These are phyloP conservation scores for Phytophthora brassicae DNA, from an alignment of 352 stramenopile genomes.

Conservation along the genomic window DNA sequence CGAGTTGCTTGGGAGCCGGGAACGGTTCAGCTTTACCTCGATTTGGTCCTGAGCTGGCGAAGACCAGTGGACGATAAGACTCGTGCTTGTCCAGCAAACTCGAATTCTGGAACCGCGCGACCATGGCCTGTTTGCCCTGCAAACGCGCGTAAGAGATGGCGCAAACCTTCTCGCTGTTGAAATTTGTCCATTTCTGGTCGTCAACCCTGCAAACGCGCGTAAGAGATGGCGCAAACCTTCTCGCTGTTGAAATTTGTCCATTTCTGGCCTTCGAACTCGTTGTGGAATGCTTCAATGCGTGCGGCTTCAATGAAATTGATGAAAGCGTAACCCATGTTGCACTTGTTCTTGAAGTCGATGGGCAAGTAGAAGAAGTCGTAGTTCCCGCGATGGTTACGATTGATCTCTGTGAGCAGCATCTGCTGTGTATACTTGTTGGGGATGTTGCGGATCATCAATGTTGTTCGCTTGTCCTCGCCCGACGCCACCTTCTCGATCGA, in stretches of 20 bases:
- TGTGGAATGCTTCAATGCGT: slow-evolving; percentile 77
- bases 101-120: slow-evolving; percentile 99
- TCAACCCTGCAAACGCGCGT: slow-evolving; percentile 96
- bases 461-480: slow-evolving; percentile 95
- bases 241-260: slow-evolving; percentile 99
- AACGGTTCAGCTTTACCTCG: slow-evolving; percentile 73
- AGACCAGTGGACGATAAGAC: slow-evolving; percentile 92
- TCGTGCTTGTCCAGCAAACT: slow-evolving; percentile 93
- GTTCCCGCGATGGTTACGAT: slow-evolving; percentile 89
- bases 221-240: slow-evolving; percentile 99
- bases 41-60: slow-evolving; percentile 75
- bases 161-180: slow-evolving; percentile 99
- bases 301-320: slow-evolving; percentile 97
- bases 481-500: slow-evolving; percentile 71
- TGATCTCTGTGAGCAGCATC: slow-evolving; percentile 98
- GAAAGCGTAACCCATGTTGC: slow-evolving; percentile 99
- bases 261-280: slow-evolving; percentile 85
- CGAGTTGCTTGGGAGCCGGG: slow-evolving; percentile 54
- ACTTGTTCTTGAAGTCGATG: slow-evolving; percentile 99
- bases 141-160: slow-evolving; percentile 98
- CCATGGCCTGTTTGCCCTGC: slow-evolving; percentile 97
- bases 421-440: slow-evolving; percentile 99
- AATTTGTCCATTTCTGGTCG: slow-evolving; percentile 94
- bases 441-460: slow-evolving; percentile 99
- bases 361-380: slow-evolving; percentile 99